These are phyloP conservation scores for Peribolospora kevripleyi DNA, from an alignment of 768 basidiomycete genomes.

Conservation along the genomic window DNA sequence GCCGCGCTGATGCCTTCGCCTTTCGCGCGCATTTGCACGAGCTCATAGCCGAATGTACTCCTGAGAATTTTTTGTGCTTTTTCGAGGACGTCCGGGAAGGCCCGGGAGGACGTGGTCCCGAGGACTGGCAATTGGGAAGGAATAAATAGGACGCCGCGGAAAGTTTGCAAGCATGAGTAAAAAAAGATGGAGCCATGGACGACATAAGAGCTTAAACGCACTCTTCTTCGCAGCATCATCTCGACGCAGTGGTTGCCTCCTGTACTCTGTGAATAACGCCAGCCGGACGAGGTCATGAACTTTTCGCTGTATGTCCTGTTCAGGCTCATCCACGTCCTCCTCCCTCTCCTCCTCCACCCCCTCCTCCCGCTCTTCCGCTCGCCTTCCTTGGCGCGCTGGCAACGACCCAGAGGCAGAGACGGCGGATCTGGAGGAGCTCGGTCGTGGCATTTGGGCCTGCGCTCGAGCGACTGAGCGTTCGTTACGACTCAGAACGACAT, in stretches of 20 bases:
- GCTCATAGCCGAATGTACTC: constrained; percentile 55
- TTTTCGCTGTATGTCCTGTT: constrained; percentile 40
- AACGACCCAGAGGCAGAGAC: neutral
- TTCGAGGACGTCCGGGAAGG: constrained; percentile 41
- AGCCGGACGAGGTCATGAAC: constrained; percentile 51
- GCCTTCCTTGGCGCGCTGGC: neutral
- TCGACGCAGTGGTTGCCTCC: constrained; percentile 37
- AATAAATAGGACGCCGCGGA: constrained; percentile 18
- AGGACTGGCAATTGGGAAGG: constrained; percentile 20
- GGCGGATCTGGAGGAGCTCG: no score
- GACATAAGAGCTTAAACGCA: constrained; percentile 12
- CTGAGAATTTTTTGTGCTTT: constrained; percentile 40
- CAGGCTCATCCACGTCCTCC: neutral
- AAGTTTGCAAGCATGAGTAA: no score
- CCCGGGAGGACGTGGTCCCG: constrained; percentile 18
- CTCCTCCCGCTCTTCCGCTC: neutral
- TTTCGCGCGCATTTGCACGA: constrained; percentile 51
- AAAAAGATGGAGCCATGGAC: neutral
- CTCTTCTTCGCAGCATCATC: constrained; percentile 80
- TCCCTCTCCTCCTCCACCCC: neutral
- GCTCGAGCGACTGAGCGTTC: no score
- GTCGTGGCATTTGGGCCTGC: no score
- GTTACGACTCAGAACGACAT: no score
- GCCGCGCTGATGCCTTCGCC: constrained; percentile 30
- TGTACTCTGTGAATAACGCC: constrained; percentile 57